A percentile compares a stretch with the other conserved stretches of the same genome.
phyloP scores from a whole-genome alignment of 495 filamentous ascomycete species.

The Parmelia sp. region DNA sequence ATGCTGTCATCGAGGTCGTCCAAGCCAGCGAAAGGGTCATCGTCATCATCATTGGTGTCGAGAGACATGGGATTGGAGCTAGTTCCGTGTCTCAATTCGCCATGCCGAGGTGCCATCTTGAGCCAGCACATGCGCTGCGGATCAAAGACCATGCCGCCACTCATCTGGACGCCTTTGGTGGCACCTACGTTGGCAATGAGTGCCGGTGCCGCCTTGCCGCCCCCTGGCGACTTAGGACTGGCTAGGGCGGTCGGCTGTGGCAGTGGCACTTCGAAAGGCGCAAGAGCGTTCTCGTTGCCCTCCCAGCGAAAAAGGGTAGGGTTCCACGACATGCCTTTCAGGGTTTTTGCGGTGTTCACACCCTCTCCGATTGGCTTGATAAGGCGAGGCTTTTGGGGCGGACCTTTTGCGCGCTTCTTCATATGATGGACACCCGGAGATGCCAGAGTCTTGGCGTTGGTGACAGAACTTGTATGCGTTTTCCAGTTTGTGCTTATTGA shows the following conservation, averaged over 20 bases:
- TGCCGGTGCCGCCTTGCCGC: constrained; percentile 73
- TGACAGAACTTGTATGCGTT: constrained; percentile 53
- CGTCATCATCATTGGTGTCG: constrained; percentile 46
- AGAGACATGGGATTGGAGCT: constrained; percentile 35
- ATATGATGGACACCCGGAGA: constrained; percentile 37
- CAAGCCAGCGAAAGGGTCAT: constrained; percentile 74
- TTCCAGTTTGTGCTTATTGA: constrained; percentile 74
- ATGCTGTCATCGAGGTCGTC: constrained; percentile 61
- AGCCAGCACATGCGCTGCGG: constrained; percentile 94
- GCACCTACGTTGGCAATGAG: constrained; percentile 83
- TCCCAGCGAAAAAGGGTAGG: constrained; percentile 81
- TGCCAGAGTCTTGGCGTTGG: constrained; percentile 21
- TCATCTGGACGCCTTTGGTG: constrained; percentile 71
- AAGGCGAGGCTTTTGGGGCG: constrained; percentile 59
- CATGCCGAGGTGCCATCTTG: constrained; percentile 51
- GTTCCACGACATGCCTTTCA: constrained; percentile 95
- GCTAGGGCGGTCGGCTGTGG: constrained; percentile 35
- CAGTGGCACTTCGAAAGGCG: constrained; percentile 59
- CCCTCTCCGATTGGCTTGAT: constrained; percentile 63
- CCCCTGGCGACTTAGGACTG: constrained; percentile 34
- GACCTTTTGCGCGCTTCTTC: constrained; percentile 49
- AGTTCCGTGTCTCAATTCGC: constrained; percentile 31
- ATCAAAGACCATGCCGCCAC: constrained; percentile 95
- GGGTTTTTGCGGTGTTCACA: constrained; percentile 59
- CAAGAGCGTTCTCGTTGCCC: constrained; percentile 82